These are phyloP conservation scores for Solanum medicagineum DNA, from an alignment of 257 asterid genomes.

Conservation along the genomic window DNA sequence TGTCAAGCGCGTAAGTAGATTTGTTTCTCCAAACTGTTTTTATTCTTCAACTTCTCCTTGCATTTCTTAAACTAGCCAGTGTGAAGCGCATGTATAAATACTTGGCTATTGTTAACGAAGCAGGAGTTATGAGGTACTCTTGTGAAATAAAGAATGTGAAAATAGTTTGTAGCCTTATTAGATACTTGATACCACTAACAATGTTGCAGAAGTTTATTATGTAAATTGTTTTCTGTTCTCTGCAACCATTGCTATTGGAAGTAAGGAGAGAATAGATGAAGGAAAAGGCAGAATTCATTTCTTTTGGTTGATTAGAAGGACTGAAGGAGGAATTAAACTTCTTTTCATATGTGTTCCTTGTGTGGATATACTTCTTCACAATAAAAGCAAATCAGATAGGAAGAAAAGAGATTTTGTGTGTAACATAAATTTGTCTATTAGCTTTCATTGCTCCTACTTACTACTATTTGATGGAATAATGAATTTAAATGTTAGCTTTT, in stretches of 20 bases:
- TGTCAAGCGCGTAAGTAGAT: slow-evolving; percentile 60
- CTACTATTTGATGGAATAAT: neutral
- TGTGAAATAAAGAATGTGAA: neutral
- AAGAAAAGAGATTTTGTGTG: neutral
- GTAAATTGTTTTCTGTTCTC: neutral
- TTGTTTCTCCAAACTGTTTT: neutral
- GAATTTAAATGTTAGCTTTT: neutral
- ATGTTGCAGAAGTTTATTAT: neutral
- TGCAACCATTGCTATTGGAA: neutral
- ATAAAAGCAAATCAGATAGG: neutral
- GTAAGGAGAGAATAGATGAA: neutral
- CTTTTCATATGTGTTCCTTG: neutral
- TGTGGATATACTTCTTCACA: neutral
- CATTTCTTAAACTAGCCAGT: neutral
- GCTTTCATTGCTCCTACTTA: neutral
- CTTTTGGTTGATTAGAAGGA: neutral
- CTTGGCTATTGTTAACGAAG: neutral
- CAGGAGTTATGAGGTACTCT: neutral
- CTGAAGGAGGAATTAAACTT: neutral
- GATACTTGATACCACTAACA: neutral
- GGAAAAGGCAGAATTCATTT: neutral
- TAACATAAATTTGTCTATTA: neutral
- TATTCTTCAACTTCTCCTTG: neutral
- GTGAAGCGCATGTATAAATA: neutral
- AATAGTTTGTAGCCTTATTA: neutral